Evolutionary conservation across 83 land plant species (phyloP).

Genomic region (Picea engelmannii): DNA sequence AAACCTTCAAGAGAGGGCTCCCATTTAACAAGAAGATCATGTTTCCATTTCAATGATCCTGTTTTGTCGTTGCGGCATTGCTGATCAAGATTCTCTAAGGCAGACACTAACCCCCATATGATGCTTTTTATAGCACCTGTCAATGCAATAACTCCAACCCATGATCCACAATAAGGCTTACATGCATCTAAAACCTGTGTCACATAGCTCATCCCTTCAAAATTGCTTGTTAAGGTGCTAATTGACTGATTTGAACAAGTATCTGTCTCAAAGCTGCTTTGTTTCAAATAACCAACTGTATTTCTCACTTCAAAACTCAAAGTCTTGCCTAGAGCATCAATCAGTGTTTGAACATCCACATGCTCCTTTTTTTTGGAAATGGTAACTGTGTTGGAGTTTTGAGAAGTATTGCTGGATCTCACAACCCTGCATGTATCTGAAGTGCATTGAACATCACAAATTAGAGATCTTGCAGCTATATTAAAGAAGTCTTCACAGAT

Average conservation of each 20-base stretch:
- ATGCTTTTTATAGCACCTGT: conserved; percentile 50
- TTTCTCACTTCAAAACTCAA: conserved; percentile 26
- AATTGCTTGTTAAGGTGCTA: background rate
- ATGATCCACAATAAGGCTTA: background rate
- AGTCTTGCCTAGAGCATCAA: conserved; percentile 22
- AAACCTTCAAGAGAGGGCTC: conserved; percentile 23
- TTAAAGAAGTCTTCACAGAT: too few relatives aligned
- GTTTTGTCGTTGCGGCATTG: conserved; percentile 3
- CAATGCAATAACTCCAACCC: conserved; percentile 32
- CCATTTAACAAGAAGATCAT: conserved; percentile 15
- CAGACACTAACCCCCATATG: conserved; percentile 53
- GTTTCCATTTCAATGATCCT: conserved; percentile 5
- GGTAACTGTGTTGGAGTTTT: too few relatives aligned
- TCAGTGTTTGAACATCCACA: conserved; percentile 18
- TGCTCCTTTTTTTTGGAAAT: background rate
- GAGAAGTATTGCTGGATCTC: too few relatives aligned
- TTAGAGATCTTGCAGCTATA: too few relatives aligned
- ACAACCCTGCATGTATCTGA: too few relatives aligned
- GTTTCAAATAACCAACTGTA: conserved; percentile 17
- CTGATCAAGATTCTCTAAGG: conserved; percentile 11
- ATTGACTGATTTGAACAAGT: background rate
- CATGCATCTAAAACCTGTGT: background rate
- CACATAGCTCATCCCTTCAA: background rate
- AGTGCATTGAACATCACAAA: too few relatives aligned
- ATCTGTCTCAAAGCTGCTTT: conserved; percentile 8